Base-by-base conservation (phyloP, 2,329 filamentous ascomycete genomes). In the Magnaporthiopsis rhizophila region DNA sequence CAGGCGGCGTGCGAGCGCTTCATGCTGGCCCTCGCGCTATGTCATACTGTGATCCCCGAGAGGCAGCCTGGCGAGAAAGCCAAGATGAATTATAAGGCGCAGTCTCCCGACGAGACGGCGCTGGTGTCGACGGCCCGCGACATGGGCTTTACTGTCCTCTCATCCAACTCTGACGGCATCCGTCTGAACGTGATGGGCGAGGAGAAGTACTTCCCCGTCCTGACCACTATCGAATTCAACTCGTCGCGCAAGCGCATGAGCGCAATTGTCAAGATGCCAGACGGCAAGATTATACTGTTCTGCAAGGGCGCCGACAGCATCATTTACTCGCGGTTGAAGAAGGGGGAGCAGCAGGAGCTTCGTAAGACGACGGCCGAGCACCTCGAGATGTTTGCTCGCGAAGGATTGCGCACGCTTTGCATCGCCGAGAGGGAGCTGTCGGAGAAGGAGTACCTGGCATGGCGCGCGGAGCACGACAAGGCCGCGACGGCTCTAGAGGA, bases 241-340 rank as follows among this genome's bases (percentile, higher is more conserved):
- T 98, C 94, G 0, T 92, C 89, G 58, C 86, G 95, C 71, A 99
- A 99, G 79, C 87, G 95, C 69, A 99, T 99, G 95, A 98, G 93
- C 76, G 91, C 93, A 2, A 97, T 99, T 69, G 88, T 99, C 62
- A 86, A 90, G 65, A 97, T 98, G 92, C 94, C 95, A 0, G 87
- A 98, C 74, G 89, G 90, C 57, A 88, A 84, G 65, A 97, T 99
- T 67, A 83, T 95, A 64, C 83, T 99, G 0, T 96, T 96, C 77
- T 99, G 95, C 81, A 99, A 99, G 78, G 95, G 95, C 68, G 95
- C 95, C 45, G 95, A 99, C 74, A 97, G 92, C 71, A 90, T 98
- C 71, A 98, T 99, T 68, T 99, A 98, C 75, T 93, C 92, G 9
- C 89, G 95, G 7, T 81, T 99, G 66, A 91, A 88, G 76, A 86